Evolutionary conservation across 2,329 filamentous ascomycete species (phyloP).

Genomic region (Colletotrichum godetiae): DNA sequence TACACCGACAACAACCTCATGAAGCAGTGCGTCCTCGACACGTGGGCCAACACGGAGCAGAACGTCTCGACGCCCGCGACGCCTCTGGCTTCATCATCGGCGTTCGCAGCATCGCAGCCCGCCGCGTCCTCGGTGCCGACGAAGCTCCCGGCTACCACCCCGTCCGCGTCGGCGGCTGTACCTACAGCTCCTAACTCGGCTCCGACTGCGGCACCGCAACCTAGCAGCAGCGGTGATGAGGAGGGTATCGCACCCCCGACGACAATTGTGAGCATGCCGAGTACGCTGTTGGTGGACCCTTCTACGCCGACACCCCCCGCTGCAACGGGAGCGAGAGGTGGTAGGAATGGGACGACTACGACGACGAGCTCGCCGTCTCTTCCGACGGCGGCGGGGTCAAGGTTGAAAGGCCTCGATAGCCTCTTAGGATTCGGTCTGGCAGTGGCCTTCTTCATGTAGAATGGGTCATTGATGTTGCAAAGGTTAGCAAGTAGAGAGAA

Average conservation of each 20-base stretch:
- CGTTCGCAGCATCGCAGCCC: not conserved
- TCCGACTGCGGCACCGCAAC: not conserved
- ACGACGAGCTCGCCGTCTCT: not conserved
- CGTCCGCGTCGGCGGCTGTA: not conserved
- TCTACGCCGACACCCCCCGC: constrained; percentile 22
- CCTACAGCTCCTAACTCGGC: not conserved
- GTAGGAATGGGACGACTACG: not conserved
- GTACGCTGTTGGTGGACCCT: constrained; percentile 19
- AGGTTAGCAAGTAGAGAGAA: too few species aligned
- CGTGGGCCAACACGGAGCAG: constrained; percentile 26
- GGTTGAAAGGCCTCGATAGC: not conserved
- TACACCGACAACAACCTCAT: constrained; percentile 54
- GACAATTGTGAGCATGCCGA: constrained; percentile 13
- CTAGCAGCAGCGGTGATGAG: not conserved
- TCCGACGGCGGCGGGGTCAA: constrained; percentile 21
- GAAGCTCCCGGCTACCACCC: not conserved
- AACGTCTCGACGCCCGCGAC: constrained; percentile 9
- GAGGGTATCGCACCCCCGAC: constrained; percentile 22
- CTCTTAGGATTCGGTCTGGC: not conserved
- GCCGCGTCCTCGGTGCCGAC: not conserved
- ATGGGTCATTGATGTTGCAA: not conserved
- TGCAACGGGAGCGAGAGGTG: not conserved
- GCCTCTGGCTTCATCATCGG: not conserved
- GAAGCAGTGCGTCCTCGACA: constrained; percentile 53
- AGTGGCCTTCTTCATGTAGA: not conserved